phyloP scores from a whole-genome alignment of 495 filamentous ascomycete species.

The Penicillium egyptiacum region DNA sequence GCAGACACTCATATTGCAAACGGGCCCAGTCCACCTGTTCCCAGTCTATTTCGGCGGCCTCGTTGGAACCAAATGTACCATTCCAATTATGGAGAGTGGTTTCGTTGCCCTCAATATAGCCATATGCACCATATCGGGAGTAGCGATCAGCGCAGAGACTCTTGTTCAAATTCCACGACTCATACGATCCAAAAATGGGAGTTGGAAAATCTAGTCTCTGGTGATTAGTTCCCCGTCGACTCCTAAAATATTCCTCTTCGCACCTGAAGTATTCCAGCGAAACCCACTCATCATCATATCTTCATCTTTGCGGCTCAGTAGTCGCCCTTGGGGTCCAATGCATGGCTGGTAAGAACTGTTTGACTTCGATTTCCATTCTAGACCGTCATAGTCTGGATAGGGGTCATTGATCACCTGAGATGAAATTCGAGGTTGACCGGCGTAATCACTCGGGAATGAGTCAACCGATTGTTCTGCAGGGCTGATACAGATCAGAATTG shows the following conservation, averaged over 20 bases:
- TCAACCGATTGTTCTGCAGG: neutral
- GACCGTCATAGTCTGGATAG: slow-evolving; percentile 48
- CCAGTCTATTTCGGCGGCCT: slow-evolving; percentile 51
- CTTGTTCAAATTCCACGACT: slow-evolving; percentile 39
- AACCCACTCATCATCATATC: slow-evolving; percentile 13
- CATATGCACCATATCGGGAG: slow-evolving; percentile 49
- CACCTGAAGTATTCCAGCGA: slow-evolving; percentile 14
- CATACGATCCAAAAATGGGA: slow-evolving; percentile 44
- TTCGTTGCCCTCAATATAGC: slow-evolving; percentile 11
- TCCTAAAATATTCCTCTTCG: neutral
- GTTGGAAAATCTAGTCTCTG: slow-evolving; percentile 32
- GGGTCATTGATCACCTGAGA: slow-evolving; percentile 37
- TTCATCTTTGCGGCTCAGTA: slow-evolving; percentile 43
- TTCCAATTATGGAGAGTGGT: neutral
- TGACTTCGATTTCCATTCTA: slow-evolving; percentile 39
- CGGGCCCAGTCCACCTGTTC: slow-evolving; percentile 64
- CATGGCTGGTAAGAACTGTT: slow-evolving; percentile 40
- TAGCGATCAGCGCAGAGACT: slow-evolving; percentile 50
- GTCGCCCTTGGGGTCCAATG: slow-evolving; percentile 41
- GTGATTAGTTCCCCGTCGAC: neutral
- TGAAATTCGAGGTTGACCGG: neutral
- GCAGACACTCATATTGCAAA: slow-evolving; percentile 61
- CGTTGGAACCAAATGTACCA: slow-evolving; percentile 14
- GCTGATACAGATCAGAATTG: slow-evolving; percentile 7
- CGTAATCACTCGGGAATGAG: slow-evolving; percentile 7